Evolutionary conservation across 2,329 filamentous ascomycete genomes (phyloP).

Genomic region (Neonectria hederae): DNA sequence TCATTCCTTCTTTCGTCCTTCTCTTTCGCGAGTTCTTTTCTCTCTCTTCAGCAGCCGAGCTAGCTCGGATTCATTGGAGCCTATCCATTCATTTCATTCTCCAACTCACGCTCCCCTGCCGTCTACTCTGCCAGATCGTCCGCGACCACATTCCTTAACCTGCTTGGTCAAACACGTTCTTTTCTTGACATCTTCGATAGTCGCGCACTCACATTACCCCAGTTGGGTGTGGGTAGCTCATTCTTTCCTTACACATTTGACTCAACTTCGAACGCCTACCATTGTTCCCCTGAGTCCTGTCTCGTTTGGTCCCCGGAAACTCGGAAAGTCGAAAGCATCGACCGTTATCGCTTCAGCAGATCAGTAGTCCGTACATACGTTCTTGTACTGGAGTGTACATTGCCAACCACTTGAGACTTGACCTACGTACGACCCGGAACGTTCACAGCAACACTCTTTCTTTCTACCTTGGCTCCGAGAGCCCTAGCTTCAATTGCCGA

Average conservation of each 20-base stretch:
- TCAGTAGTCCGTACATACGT: slow-evolving; percentile 22
- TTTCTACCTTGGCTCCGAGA: slow-evolving; percentile 16
- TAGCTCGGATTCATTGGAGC: slow-evolving; percentile 28
- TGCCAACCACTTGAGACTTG: slow-evolving; percentile 15
- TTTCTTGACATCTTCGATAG: slow-evolving; percentile 10
- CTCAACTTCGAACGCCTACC: not conserved
- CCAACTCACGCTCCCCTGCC: slow-evolving; percentile 17
- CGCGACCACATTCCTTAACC: slow-evolving; percentile 35
- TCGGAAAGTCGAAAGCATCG: slow-evolving; percentile 16
- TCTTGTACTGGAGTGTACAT: slow-evolving; percentile 22
- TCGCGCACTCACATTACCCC: slow-evolving; percentile 1
- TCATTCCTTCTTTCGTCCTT: slow-evolving; percentile 35
- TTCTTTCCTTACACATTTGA: slow-evolving; percentile 14
- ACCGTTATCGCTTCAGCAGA: slow-evolving; percentile 16
- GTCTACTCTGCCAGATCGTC: slow-evolving; percentile 20
- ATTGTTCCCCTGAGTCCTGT: not conserved
- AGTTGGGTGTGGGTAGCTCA: not conserved
- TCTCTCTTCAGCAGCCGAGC: slow-evolving; percentile 36
- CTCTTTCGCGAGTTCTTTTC: slow-evolving; percentile 9
- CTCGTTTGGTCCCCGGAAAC: slow-evolving; percentile 13
- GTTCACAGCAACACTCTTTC: not conserved
- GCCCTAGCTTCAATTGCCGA: slow-evolving; percentile 13
- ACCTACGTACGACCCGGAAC: not conserved
- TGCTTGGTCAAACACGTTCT: slow-evolving; percentile 29
- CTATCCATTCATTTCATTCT: slow-evolving; percentile 24